Percentiles rank a stretch among this genome's conserved stretches.
These are phyloP conservation scores for Tolypocladium cylindrosporum DNA, from an alignment of 2,329 filamentous ascomycete genomes.

Conservation along the genomic window DNA sequence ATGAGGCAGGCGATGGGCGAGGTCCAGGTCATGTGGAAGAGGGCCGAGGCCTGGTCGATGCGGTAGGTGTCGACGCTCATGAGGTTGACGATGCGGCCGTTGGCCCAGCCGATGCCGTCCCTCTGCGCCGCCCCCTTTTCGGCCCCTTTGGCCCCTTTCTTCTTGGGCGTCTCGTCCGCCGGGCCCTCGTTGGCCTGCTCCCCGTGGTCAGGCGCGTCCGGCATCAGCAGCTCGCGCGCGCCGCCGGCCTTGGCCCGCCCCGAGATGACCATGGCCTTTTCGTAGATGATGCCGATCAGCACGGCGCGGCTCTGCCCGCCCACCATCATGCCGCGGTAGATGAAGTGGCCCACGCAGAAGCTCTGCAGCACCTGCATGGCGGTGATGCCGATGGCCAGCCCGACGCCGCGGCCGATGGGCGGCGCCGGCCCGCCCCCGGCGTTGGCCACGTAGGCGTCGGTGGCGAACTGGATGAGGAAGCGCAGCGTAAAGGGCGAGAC, in stretches of 20 bases:
- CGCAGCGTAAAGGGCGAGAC: constrained; percentile 77
- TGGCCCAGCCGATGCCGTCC: constrained; percentile 79
- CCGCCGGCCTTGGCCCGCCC: constrained; percentile 81
- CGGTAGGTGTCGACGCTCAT: constrained; percentile 96
- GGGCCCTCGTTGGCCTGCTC: constrained; percentile 16
- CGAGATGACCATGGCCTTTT: constrained; percentile 85
- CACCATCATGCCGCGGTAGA: constrained; percentile 86
- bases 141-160: constrained; percentile 23
- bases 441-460: constrained; percentile 63
- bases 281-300: constrained; percentile 78
- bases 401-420: constrained; percentile 64
- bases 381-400: constrained; percentile 75
- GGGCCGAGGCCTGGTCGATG: constrained; percentile 74
- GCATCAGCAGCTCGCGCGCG: constrained; percentile 18
- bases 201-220: constrained; percentile 35
- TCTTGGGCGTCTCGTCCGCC: constrained; percentile 17
- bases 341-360: constrained; percentile 77
- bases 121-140: constrained; percentile 29
- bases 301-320: constrained; percentile 76
- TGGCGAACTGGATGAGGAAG: constrained; percentile 78
- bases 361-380: constrained; percentile 78
- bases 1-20: constrained; percentile 69
- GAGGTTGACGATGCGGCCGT: constrained; percentile 81
- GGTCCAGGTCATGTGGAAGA: constrained; percentile 90
- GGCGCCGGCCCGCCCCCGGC: constrained; percentile 44